Evolutionary conservation across 108 stramenopile genomes (phyloP), one percentile per base, ranked within the genome.

Genomic region (Nitzschia sp.): DNA sequence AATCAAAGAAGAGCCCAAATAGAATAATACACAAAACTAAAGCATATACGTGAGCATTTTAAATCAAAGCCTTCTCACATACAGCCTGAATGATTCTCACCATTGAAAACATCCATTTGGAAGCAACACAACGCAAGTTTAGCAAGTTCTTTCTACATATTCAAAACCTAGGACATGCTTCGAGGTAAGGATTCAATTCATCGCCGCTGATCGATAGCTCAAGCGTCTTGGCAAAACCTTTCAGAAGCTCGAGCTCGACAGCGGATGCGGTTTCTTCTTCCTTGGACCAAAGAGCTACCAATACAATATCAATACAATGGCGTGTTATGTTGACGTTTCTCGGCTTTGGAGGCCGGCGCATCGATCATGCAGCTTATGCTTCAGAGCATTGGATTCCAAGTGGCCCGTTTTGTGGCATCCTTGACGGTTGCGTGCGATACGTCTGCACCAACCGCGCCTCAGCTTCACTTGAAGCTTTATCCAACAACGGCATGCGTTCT

Each of bases 341-440:
- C 85, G 80, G 17, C 86, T 76, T 51, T 86, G 75, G 24, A 71
- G 89, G 80, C 32, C 87, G 77, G 33, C 86, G 82, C 59, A 82
- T 84, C 1, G 78, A 32, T 83, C 82, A 53, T 84, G 78, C 59
- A 94, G 64, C 45, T 91, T 90, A 35, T 75, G 45, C 66, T 94
- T 94, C 3, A 94, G 66, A 8, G 73, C 51, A 70, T 94, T 94
- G 73, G 88, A 89, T 64, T 79, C 75, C 46, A 94, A 68, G 56
- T 94, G 93, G 33, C 75, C 76, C n/a, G n/a, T 77, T 91, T 90
- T 79, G 91, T 94, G 19, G 86, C 76, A 66, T 89, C 87, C 66
- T 86, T 88, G n/a, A 94, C 88, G 23, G 80, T 82, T 19, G 93
- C 89, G 58, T 94, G 90, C 31, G 93, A 85, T 23, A 94, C 93